Base-by-base conservation (phyloP, 1,284 basidiomycete species). In the Ustilago hordei region DNA sequence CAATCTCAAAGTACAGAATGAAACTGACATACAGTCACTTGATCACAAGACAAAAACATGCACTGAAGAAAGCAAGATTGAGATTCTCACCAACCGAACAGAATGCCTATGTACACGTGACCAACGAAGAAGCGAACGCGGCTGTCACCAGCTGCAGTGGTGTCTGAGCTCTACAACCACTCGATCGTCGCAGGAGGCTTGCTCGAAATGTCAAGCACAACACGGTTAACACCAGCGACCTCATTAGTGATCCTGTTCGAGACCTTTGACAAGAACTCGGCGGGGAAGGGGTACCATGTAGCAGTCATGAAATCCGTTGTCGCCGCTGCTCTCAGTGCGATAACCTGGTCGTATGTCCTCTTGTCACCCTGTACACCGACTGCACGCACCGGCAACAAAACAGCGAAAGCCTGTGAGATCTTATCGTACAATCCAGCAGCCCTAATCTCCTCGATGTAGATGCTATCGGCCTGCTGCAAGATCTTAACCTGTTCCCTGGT, bases 211-310 rank as follows among this genome's bases (percentile, higher is more conserved):
- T 99, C 97, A 39, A 81, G 73, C 23, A 84, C 82, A 8, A 88
- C 86, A 45, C 87, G 73, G 72, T 87, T 87, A 85, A 98, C 91
- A 31, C 96, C 96, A 75, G 89, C 88, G 7, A 97, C 95, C 88
- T 99, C 97, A 87, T 99, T 99, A 52, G 97, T 99, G 83, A 99
- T 99, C 63, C 97, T 90, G 62, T 94, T 96, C 23, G 95, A 98
- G 81, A 99, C 95, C 82, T 92, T 92, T 80, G 93, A 91, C 69
- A 99, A 88, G 19, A 99, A 92, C 53, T 93, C 92, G 23, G 94
- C 88, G n/a, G 96, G 95, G 90, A 99, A 99, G 34, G 94, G 92
- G 88, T 93, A 86, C 84, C 84, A 86, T 9, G 84, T 86, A 1
- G 84, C 84, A 9, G 84, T 86, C 84, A 86, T 86, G 55, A 86